phyloP scores from a whole-genome alignment of 768 basidiomycete species.

The Suillus alpinus region DNA sequence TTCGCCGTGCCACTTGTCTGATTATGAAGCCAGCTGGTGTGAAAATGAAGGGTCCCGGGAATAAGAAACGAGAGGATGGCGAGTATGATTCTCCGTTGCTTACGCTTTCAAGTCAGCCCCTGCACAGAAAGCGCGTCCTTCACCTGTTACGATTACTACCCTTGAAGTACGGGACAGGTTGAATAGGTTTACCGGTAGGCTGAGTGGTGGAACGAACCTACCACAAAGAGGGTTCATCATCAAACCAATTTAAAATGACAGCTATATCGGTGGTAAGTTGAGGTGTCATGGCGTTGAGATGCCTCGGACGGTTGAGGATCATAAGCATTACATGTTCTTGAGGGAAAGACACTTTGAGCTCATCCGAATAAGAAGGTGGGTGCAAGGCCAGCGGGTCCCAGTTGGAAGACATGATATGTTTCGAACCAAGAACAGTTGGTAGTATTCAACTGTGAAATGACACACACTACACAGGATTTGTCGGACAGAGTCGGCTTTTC shows the following conservation, averaged over 20 bases:
- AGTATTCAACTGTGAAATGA: neutral
- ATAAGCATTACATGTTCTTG: slow-evolving; percentile 51
- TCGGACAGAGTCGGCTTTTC: neutral
- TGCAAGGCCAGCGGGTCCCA: neutral
- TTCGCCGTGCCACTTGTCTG: slow-evolving; percentile 42
- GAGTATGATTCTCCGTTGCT: slow-evolving; percentile 19
- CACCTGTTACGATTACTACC: slow-evolving; percentile 74
- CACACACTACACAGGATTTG: neutral
- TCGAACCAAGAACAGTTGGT: neutral
- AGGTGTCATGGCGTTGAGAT: slow-evolving; percentile 73
- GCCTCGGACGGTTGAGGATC: slow-evolving; percentile 63
- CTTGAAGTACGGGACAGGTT: slow-evolving; percentile 32
- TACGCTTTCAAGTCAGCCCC: slow-evolving; percentile 78
- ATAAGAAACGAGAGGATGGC: neutral
- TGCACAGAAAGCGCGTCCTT: slow-evolving; percentile 72
- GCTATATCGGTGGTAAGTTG: slow-evolving; percentile 53
- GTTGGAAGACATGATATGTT: slow-evolving; percentile 1
- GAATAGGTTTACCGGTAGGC: neutral
- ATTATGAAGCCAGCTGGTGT: slow-evolving; percentile 55
- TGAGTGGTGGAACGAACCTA: slow-evolving; percentile 36
- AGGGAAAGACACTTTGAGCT: slow-evolving; percentile 42
- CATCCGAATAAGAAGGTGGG: slow-evolving; percentile 31
- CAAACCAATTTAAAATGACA: slow-evolving; percentile 66
- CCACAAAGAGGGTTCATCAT: slow-evolving; percentile 71
- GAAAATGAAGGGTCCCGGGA: neutral